These are phyloP conservation scores for Acmispon strigosus DNA, from an alignment of 306 rosid genomes.

Conservation along the genomic window DNA sequence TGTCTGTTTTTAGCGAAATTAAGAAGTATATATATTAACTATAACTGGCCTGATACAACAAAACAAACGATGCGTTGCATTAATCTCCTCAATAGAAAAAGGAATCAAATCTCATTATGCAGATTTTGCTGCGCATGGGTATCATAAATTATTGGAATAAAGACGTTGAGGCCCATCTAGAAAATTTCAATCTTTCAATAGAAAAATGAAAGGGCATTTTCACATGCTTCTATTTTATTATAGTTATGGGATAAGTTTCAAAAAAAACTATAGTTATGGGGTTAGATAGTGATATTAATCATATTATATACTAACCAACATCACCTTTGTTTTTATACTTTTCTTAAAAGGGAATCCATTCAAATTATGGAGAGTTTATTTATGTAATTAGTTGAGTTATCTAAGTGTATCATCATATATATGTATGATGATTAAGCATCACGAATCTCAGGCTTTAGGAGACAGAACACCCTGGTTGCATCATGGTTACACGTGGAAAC, in stretches of 20 bases:
- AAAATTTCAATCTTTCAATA: background rate
- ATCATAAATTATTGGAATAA: background rate
- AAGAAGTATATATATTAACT: too few relatives aligned
- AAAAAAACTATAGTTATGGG: background rate
- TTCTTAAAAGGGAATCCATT: background rate
- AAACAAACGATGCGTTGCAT: background rate
- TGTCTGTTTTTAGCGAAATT: too few relatives aligned
- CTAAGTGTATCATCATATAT: background rate
- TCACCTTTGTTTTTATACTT: background rate
- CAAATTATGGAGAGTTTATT: background rate
- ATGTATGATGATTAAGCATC: background rate
- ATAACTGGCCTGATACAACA: too few relatives aligned
- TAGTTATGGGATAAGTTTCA: background rate
- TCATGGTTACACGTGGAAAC: background rate
- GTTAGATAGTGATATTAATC: background rate
- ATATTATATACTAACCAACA: background rate
- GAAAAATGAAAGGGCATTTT: background rate
- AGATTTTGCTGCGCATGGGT: background rate
- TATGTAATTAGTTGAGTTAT: background rate
- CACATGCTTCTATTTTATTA: conserved; percentile 1
- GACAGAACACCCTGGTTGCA: background rate
- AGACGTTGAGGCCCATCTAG: background rate
- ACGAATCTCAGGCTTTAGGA: background rate
- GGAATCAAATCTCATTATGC: conserved; percentile 15
- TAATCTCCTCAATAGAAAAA: background rate